Evolutionary conservation across 139 green algal genomes (phyloP).

Genomic region (Coelastrella sp.): DNA sequence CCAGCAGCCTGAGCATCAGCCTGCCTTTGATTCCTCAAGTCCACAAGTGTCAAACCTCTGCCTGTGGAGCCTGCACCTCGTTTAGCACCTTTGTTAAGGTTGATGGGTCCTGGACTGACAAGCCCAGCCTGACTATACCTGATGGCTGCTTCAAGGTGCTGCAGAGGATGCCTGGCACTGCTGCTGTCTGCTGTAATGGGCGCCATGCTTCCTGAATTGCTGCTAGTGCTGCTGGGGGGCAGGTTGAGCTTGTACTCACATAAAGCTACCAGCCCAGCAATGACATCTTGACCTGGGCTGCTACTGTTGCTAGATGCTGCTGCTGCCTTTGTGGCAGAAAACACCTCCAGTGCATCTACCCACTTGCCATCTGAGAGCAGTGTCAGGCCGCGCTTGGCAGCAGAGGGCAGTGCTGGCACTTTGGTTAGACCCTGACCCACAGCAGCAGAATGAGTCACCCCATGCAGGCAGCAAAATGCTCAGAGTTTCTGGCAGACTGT

Average conservation of each 20-base stretch:
- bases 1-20: constrained; percentile 27
- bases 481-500: not conserved
- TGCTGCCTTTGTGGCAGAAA: not conserved
- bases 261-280: not conserved
- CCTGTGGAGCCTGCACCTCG: not conserved
- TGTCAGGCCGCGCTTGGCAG: constrained; percentile 39
- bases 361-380: constrained; percentile 49
- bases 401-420: not conserved
- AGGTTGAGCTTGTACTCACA: not conserved
- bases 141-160: not conserved
- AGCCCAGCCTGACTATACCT: not conserved
- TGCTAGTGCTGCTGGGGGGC: not conserved
- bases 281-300: not conserved
- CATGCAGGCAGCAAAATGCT: not conserved
- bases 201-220: too few relatives aligned
- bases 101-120: not conserved
- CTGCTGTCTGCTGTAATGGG: too few relatives aligned
- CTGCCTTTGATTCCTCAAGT: not conserved
- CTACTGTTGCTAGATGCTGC: not conserved
- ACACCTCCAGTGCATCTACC: constrained; percentile 48
- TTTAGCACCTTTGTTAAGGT: not conserved
- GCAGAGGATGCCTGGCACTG: not conserved
- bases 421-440: not conserved
- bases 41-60: not conserved
- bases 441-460: not conserved